phyloP scores from a whole-genome alignment of 768 basidiomycete species.

The Lanmaoa pseudosensibilis region DNA sequence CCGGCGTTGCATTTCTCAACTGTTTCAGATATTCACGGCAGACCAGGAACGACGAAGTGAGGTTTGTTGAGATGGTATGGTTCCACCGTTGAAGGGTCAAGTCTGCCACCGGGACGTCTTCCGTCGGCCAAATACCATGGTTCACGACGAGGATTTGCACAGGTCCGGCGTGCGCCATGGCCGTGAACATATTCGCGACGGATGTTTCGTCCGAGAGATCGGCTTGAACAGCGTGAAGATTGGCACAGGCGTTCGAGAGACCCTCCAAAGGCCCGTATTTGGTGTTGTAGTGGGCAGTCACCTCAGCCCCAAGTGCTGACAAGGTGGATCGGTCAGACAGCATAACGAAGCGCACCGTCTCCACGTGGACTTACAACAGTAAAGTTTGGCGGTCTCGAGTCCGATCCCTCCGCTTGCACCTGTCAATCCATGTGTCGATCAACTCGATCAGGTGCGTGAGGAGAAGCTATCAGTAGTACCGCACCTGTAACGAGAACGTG shows the following conservation, averaged over 20 bases:
- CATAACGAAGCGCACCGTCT: neutral
- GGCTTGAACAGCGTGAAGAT: conserved; percentile 45
- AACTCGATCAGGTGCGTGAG: neutral
- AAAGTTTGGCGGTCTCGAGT: conserved; percentile 55
- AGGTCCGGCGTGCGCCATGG: conserved; percentile 40
- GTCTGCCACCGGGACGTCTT: conserved; percentile 49
- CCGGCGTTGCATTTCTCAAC: conserved; percentile 39
- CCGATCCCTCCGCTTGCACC: conserved; percentile 81
- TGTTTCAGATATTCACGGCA: conserved; percentile 57
- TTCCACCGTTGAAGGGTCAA: conserved; percentile 69
- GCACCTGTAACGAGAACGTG: conserved; percentile 72
- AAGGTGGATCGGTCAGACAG: neutral
- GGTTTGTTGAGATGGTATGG: conserved; percentile 56
- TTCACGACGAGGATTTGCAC: conserved; percentile 62
- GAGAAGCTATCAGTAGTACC: no score
- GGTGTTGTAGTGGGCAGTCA: conserved; percentile 71
- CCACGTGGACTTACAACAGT: conserved; percentile 44
- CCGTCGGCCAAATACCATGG: conserved; percentile 53
- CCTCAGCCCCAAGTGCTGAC: conserved; percentile 66
- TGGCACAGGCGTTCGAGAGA: conserved; percentile 39
- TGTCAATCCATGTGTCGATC: conserved; percentile 21
- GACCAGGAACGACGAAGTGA: conserved; percentile 68
- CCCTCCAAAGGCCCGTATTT: conserved; percentile 43
- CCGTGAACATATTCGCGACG: conserved; percentile 50
- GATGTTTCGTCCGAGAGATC: conserved; percentile 59